phyloP scores from a whole-genome alignment of 2,329 filamentous ascomycete species.

The Stromatinia cepivora region DNA sequence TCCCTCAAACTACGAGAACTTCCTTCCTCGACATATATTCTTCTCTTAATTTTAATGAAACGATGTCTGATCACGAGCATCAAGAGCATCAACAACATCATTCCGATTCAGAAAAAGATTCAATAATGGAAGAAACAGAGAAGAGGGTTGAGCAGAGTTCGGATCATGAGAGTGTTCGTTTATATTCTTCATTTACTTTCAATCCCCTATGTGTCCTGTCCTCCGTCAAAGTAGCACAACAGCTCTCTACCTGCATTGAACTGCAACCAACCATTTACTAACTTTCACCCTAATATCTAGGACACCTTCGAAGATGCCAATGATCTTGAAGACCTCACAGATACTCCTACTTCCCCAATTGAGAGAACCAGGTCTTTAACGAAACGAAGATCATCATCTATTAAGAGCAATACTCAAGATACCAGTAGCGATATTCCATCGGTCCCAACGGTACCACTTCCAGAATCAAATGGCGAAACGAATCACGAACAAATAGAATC shows the following conservation, averaged over 20 bases:
- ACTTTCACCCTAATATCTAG: conserved; percentile 44
- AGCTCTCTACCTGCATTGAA: conserved; percentile 20
- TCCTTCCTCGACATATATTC: background rate
- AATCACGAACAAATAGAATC: conserved; percentile 36
- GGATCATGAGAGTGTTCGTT: conserved; percentile 32
- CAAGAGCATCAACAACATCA: conserved; percentile 20
- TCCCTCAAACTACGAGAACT: background rate
- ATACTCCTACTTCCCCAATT: conserved; percentile 28
- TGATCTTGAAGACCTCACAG: conserved; percentile 48
- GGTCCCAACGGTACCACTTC: conserved; percentile 29
- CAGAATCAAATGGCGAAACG: conserved; percentile 38
- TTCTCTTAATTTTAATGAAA: background rate
- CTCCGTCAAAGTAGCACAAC: conserved; percentile 31
- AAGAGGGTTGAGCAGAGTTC: conserved; percentile 26
- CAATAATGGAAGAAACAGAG: conserved; percentile 24
- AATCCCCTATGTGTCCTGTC: conserved; percentile 16
- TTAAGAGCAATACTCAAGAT: conserved; percentile 34
- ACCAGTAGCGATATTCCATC: conserved; percentile 36
- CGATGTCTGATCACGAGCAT: conserved; percentile 7
- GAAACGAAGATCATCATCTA: conserved; percentile 44
- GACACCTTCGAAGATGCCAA: conserved; percentile 83
- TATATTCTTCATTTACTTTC: conserved; percentile 10
- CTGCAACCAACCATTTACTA: conserved; percentile 24
- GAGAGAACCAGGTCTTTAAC: conserved; percentile 42
- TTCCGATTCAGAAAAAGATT: conserved; percentile 30